Evolutionary conservation across 2,329 filamentous ascomycete species (phyloP).

Genomic region (Ambrosiella xylebori): DNA sequence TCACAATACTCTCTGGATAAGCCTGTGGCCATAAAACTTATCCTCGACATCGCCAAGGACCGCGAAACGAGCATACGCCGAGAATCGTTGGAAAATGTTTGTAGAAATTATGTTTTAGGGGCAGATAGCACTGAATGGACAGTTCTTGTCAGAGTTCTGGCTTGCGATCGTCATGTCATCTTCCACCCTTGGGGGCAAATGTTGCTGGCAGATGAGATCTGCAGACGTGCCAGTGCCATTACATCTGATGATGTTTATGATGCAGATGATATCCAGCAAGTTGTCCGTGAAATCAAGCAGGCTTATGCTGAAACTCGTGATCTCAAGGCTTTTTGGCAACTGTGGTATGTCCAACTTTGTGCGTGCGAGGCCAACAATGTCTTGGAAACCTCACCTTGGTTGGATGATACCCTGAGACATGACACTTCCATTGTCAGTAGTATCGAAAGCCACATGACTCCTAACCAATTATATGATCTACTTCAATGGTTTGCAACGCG

Average conservation of each 20-base stretch:
- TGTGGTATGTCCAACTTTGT: constrained; percentile 29
- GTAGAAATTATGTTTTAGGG: constrained; percentile 25
- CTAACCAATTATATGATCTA: constrained; percentile 26
- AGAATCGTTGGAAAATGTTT: constrained; percentile 26
- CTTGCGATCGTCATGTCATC: constrained; percentile 32
- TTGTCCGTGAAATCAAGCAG: constrained; percentile 21
- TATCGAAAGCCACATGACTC: constrained; percentile 28
- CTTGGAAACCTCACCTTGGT: constrained; percentile 20
- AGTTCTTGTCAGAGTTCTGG: constrained; percentile 24
- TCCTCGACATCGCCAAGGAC: constrained; percentile 21
- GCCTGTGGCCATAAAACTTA: constrained; percentile 17
- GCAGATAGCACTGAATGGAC: constrained; percentile 24
- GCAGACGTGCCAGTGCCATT: constrained; percentile 18
- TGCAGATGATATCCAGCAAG: constrained; percentile 15
- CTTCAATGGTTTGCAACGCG: constrained; percentile 26
- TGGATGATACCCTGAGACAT: constrained; percentile 12
- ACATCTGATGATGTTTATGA: constrained; percentile 13
- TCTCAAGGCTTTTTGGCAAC: constrained; percentile 29
- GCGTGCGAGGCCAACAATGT: constrained; percentile 19
- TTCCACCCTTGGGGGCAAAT: constrained; percentile 21
- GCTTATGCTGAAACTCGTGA: constrained; percentile 28
- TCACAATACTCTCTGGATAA: constrained; percentile 14
- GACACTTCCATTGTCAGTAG: constrained; percentile 8
- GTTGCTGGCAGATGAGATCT: constrained; percentile 25
- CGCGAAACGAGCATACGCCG: constrained; percentile 21